Evolutionary conservation across 2,329 filamentous ascomycete species (phyloP).

Genomic region (Neofusicoccum ribis): DNA sequence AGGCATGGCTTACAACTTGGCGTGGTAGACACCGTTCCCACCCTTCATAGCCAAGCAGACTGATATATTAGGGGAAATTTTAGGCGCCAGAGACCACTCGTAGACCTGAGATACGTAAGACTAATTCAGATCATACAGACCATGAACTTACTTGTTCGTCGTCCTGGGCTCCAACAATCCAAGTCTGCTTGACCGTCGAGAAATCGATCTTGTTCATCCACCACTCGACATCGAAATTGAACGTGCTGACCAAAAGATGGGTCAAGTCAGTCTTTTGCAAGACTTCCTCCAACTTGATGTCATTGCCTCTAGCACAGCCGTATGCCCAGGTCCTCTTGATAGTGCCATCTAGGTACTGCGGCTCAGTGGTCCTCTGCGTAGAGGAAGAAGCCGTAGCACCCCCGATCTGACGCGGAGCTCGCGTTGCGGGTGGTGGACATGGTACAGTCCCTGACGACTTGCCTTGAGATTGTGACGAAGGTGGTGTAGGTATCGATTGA

Average conservation of each 20-base stretch:
- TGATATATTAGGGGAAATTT: conserved; percentile 55
- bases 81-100: conserved; percentile 26
- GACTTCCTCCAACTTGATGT: conserved; percentile 87
- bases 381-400: neutral
- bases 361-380: neutral
- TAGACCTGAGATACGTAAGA: neutral
- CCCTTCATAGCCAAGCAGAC: conserved; percentile 80
- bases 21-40: conserved; percentile 78
- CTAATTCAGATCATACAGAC: neutral
- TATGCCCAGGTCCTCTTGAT: conserved; percentile 81
- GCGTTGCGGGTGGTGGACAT: neutral
- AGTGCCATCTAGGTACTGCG: conserved; percentile 59
- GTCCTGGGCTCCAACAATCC: conserved; percentile 62
- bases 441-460: neutral
- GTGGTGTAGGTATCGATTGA: neutral
- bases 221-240: conserved; percentile 83
- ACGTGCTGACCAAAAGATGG: conserved; percentile 81
- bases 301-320: conserved; percentile 64
- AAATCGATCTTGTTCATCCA: conserved; percentile 72
- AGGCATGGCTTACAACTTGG: conserved; percentile 61
- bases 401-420: neutral
- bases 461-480: neutral
- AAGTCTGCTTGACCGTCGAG: conserved; percentile 47
- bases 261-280: conserved; percentile 71
- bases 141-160: conserved; percentile 29